Evolutionary conservation across 1,284 basidiomycete genomes (phyloP).

Genomic region (Malassezia yamatoensis): DNA sequence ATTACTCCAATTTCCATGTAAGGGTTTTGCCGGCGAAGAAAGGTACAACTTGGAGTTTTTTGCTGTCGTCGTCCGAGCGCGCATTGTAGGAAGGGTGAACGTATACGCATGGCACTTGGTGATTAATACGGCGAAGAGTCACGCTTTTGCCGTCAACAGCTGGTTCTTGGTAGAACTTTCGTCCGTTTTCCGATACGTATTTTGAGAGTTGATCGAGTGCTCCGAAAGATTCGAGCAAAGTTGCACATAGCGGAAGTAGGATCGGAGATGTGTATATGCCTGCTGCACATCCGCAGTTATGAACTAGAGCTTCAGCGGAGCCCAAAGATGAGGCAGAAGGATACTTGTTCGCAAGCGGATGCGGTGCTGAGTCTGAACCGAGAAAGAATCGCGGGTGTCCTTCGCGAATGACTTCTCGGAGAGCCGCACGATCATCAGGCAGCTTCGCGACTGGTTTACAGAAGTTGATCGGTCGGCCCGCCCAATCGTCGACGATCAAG

Average conservation of each 20-base stretch:
- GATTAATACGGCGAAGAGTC: conserved; percentile 22
- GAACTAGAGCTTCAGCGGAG: conserved; percentile 21
- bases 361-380: conserved; percentile 93
- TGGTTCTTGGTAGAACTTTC: conserved; percentile 37
- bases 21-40: conserved; percentile 84
- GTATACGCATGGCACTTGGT: conserved; percentile 31
- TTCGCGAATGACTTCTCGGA: conserved; percentile 64
- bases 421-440: conserved; percentile 76
- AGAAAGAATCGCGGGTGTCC: conserved; percentile 91
- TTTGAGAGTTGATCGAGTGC: conserved; percentile 38
- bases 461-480: conserved; percentile 87
- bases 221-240: conserved; percentile 43
- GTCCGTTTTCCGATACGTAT: conserved; percentile 37
- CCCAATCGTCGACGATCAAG: conserved; percentile 93
- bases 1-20: conserved; percentile 61
- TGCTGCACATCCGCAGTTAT: conserved; percentile 41
- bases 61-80: conserved; percentile 22
- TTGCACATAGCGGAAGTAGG: conserved; percentile 44
- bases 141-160: conserved; percentile 18
- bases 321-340: conserved; percentile 47
- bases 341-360: conserved; percentile 70
- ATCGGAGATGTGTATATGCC: conserved; percentile 46
- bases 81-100: conserved; percentile 24
- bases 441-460: conserved; percentile 98
- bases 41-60: conserved; percentile 58